Conservation (phyloP, 2,329 filamentous ascomycete species). For the Parafenestella ontariensis region DNA sequence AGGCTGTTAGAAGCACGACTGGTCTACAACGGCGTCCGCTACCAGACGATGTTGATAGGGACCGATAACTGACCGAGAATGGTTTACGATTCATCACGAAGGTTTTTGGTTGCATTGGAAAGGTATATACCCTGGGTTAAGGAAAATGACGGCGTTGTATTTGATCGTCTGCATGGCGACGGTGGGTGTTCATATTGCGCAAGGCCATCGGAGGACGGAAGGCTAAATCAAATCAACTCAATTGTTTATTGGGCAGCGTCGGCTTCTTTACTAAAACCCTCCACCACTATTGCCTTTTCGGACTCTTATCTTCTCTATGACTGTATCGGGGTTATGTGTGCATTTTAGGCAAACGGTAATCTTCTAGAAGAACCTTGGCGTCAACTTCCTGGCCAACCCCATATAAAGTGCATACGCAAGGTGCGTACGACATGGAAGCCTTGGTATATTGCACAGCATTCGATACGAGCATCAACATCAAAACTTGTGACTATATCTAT, state of each 20-base stretch:
- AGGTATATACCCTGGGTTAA: slow-evolving; percentile 22
- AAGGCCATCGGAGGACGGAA: background rate
- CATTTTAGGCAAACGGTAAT: background rate
- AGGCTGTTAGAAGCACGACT: slow-evolving; percentile 38
- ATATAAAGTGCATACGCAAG: background rate
- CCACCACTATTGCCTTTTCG: background rate
- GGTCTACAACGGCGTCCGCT: slow-evolving; percentile 39
- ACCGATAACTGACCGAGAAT: slow-evolving; percentile 30
- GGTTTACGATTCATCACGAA: slow-evolving; percentile 8
- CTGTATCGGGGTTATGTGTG: background rate
- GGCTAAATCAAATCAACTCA: background rate
- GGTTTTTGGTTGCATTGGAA: slow-evolving; percentile 20
- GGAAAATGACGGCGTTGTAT: slow-evolving; percentile 16
- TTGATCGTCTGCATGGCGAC: background rate
- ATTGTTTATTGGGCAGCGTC: background rate
- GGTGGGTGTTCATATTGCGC: background rate
- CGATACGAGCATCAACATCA: slow-evolving; percentile 7
- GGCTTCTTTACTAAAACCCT: background rate
- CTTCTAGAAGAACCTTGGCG: background rate
- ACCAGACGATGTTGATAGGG: slow-evolving; percentile 43
- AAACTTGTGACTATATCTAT: background rate
- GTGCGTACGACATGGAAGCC: background rate
- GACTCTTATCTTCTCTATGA: no score
- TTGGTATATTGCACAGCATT: slow-evolving; percentile 1
- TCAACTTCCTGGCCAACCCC: background rate